These are phyloP conservation scores for Phaeosphaeriaceae sp. DNA, from an alignment of 2,329 filamentous ascomycete species.

Conservation along the genomic window DNA sequence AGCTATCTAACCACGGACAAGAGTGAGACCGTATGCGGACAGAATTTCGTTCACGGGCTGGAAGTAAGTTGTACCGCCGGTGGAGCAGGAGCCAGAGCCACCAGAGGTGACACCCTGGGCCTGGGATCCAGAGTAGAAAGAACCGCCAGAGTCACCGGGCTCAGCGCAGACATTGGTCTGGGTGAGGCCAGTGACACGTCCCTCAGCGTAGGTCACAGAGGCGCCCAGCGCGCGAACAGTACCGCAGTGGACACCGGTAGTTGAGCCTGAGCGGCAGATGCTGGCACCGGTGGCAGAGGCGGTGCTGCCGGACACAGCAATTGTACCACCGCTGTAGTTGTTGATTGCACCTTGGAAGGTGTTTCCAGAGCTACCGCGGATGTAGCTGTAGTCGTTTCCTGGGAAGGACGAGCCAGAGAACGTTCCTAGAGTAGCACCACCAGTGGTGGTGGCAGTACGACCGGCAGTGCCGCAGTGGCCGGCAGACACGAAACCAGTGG, in stretches of 20 bases:
- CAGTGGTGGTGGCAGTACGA: constrained; percentile 39
- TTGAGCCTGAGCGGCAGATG: constrained; percentile 54
- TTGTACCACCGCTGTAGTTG: constrained; percentile 45
- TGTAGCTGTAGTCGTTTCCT: constrained; percentile 50
- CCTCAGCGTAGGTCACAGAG: constrained; percentile 50
- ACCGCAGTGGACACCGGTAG: constrained; percentile 51
- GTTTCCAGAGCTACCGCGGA: constrained; percentile 46
- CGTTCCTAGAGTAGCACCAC: constrained; percentile 43
- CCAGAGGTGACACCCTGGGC: constrained; percentile 54
- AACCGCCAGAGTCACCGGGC: constrained; percentile 53
- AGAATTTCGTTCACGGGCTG: constrained; percentile 53
- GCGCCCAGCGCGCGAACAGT: constrained; percentile 45
- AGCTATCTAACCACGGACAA: constrained; percentile 26
- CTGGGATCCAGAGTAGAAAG: constrained; percentile 51
- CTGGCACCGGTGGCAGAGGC: constrained; percentile 44
- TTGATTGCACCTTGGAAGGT: constrained; percentile 35
- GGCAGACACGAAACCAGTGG: constrained; percentile 51
- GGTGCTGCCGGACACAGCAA: constrained; percentile 50
- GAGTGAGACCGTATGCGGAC: constrained; percentile 46
- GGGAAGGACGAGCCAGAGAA: constrained; percentile 51
- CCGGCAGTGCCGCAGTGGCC: constrained; percentile 51
- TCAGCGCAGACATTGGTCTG: constrained; percentile 52
- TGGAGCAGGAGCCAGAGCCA: constrained; percentile 50
- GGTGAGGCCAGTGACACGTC: constrained; percentile 51
- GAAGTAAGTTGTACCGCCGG: constrained; percentile 51